Base-by-base conservation (phyloP, 345 rosid species). In the Eucalyptus erythrocorys region DNA sequence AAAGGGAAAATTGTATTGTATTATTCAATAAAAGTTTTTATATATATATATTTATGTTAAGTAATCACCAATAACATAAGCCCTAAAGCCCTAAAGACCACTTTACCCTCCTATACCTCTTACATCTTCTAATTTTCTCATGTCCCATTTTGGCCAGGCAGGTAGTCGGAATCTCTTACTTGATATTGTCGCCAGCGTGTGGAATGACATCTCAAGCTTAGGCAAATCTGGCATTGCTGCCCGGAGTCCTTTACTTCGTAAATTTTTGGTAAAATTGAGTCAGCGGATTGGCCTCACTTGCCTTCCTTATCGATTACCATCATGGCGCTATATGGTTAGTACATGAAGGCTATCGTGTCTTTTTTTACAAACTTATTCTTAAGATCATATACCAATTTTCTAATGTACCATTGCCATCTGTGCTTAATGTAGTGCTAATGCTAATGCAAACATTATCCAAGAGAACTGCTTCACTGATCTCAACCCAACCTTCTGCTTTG, bases 321-420 rank as follows among this genome's bases (percentile, higher is more conserved):
- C 97, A 89, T 95, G 99, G 98, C 95, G 92, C 86, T 97, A 98
- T 93, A 95, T 96, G 99, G 99, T 98, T 89, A 90, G 91, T 93
- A 85, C 86, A 45, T 53, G 76, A 57, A 87, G 86, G 86, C 42
- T 37, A 86, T 88, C 40, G 9, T 85, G 14, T 64, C 19, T 59
- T 50, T 88, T n/a, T 86, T 88, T 87, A 42, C 53, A 30, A 48
- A 61, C 50, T 59, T 88, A 51, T 76, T 37, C 27, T 21, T 6
- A 76, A 76, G 82, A 76, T 76, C 47, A 21, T 76, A 40, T 37
- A 37, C 47, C 22, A 76, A 76, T 37, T 76, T 76, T 40, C 82
- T 43, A 37, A 37, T 37, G 27, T 76, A 76, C 47, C 27, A 10
- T 76, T 37, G 45, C 82, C 82, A 43, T 76, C 8, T 76, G 47